phyloP scores from a whole-genome alignment of 148 eudicot genomes.

The Vaccinium myrtillus region DNA sequence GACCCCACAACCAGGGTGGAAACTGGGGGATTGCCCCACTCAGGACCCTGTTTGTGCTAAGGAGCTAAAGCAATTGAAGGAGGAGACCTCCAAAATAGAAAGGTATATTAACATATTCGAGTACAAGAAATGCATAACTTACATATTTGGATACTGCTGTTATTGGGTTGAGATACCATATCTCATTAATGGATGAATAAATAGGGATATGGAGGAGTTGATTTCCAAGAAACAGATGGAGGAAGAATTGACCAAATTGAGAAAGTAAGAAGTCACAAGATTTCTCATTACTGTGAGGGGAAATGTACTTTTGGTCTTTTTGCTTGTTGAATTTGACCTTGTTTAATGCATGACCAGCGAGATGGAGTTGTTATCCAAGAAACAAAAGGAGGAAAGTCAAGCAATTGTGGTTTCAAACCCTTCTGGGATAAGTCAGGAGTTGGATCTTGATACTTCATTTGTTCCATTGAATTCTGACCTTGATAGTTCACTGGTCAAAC shows the following conservation, averaged over 20 bases:
- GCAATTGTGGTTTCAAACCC: constrained; percentile 22
- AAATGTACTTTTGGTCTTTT: neutral
- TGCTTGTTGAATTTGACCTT: neutral
- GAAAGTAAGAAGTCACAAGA: constrained; percentile 31
- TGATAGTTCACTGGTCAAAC: constrained; percentile 15
- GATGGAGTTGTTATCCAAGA: constrained; percentile 31
- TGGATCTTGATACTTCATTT: constrained; percentile 20
- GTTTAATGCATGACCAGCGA: constrained; percentile 37
- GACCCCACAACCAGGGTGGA: constrained; percentile 93
- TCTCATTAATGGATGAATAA: constrained; percentile 8
- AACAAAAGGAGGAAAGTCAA: constrained; percentile 28
- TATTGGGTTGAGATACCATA: neutral
- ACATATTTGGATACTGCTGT: neutral
- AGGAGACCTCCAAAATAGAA: neutral
- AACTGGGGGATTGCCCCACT: constrained; percentile 61
- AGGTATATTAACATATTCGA: neutral
- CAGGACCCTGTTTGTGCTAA: constrained; percentile 49
- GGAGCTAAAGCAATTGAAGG: constrained; percentile 1
- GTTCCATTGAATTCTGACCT: constrained; percentile 14
- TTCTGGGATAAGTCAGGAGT: constrained; percentile 13
- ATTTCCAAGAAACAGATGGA: constrained; percentile 28
- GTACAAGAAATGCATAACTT: neutral
- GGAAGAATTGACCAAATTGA: constrained; percentile 33
- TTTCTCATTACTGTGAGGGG: neutral
- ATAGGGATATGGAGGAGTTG: constrained; percentile 29